phyloP scores from a whole-genome alignment of 208 protist species.

The Herpetomonas tarakana region DNA sequence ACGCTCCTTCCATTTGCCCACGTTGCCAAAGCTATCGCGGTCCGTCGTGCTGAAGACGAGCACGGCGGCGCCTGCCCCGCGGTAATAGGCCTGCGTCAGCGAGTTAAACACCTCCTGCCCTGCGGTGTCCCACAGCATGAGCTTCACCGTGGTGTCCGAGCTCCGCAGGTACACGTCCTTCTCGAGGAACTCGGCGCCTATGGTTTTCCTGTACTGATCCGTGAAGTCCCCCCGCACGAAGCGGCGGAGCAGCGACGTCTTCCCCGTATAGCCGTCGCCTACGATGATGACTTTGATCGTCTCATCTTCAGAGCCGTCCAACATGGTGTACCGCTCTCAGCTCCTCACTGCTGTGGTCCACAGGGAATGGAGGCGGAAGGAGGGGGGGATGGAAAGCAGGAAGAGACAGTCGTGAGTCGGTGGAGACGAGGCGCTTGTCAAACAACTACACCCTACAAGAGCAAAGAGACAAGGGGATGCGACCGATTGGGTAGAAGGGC shows the following conservation, averaged over 20 bases:
- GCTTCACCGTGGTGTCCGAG: constrained; percentile 61
- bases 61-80: constrained; percentile 80
- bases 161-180: constrained; percentile 80
- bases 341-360: background rate
- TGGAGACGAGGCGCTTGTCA: too few relatives aligned
- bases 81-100: constrained; percentile 93
- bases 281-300: constrained; percentile 95
- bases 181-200: constrained; percentile 92
- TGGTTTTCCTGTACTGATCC: constrained; percentile 91
- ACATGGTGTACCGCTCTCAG: too few relatives aligned
- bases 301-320: constrained; percentile 37
- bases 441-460: too few relatives aligned
- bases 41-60: constrained; percentile 91
- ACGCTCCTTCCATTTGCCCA: constrained; percentile 84
- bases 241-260: constrained; percentile 90
- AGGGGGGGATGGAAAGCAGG: too few relatives aligned
- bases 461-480: too few relatives aligned
- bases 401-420: too few relatives aligned
- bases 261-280: constrained; percentile 94
- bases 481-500: too few relatives aligned
- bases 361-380: background rate
- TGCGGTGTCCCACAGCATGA: constrained; percentile 96
- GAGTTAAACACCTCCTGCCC: constrained; percentile 93
- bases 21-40: constrained; percentile 80
- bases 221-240: constrained; percentile 92